Conservation (phyloP, 2,329 filamentous ascomycete genomes). For the Xylariaceae sp. region DNA sequence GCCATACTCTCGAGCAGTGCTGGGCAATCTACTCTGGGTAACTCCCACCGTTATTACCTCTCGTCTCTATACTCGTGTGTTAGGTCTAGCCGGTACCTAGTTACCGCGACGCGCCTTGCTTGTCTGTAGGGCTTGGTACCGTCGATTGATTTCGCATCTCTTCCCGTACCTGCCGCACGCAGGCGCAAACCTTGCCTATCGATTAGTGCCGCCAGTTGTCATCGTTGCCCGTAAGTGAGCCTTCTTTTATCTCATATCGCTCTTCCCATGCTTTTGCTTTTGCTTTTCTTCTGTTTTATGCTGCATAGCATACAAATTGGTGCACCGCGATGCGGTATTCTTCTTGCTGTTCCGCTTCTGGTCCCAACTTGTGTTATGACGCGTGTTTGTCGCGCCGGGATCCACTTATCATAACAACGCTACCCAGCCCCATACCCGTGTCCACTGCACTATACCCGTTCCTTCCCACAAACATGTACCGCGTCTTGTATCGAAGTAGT, state of each 20-base stretch:
- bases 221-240: slow-evolving; percentile 11
- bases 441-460: slow-evolving; percentile 9
- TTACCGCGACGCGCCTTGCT: slow-evolving; percentile 11
- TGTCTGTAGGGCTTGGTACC: not conserved
- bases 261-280: not conserved
- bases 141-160: slow-evolving; percentile 1
- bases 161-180: slow-evolving; percentile 3
- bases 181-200: not conserved
- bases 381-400: slow-evolving; percentile 15
- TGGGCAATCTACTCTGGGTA: slow-evolving; percentile 1
- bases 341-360: not conserved
- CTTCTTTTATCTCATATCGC: not conserved
- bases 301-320: not conserved
- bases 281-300: not conserved
- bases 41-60: not conserved
- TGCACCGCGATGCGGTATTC: not conserved
- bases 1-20: slow-evolving; percentile 2
- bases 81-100: not conserved
- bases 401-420: slow-evolving; percentile 14
- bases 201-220: not conserved
- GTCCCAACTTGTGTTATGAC: slow-evolving; percentile 11
- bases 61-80: not conserved
- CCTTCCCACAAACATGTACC: slow-evolving; percentile 6
- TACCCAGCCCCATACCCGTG: slow-evolving; percentile 6
- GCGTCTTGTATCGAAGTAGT: slow-evolving; percentile 12